Evolutionary conservation across 1,284 basidiomycete genomes (phyloP).

Genomic region (Microbotryomycetes sp.): DNA sequence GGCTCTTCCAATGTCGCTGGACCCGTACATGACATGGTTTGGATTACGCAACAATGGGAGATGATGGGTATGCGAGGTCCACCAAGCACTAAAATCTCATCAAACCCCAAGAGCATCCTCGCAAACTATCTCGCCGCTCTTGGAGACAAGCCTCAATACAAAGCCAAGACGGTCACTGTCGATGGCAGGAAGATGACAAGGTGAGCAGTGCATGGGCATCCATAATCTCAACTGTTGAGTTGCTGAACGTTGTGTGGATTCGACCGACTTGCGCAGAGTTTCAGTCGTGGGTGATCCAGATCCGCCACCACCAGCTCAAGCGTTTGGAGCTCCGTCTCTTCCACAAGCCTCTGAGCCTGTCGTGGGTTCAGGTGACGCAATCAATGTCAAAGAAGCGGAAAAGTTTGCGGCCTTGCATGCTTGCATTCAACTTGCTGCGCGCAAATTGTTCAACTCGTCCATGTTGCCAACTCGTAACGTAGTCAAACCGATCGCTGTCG

Average conservation of each 20-base stretch:
- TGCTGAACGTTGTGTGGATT: too few species aligned
- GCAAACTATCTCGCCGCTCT: conserved; percentile 19
- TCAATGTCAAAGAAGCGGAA: conserved; percentile 62
- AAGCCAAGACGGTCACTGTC: not conserved
- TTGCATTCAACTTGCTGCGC: conserved; percentile 59
- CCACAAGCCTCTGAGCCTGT: conserved; percentile 34
- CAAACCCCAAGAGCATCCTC: conserved; percentile 10
- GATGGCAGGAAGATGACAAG: conserved; percentile 13
- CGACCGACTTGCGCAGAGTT: too few species aligned
- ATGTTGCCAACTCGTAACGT: conserved; percentile 31
- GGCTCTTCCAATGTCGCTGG: not conserved
- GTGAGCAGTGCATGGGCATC: conserved; percentile 1
- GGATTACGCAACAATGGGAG: not conserved
- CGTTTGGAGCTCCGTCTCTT: conserved; percentile 14
- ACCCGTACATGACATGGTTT: not conserved
- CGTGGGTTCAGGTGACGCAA: conserved; percentile 57
- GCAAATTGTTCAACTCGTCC: conserved; percentile 47
- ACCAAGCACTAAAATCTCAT: not conserved
- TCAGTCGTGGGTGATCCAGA: conserved; percentile 26
- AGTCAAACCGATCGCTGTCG: conserved; percentile 35
- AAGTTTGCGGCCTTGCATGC: conserved; percentile 67
- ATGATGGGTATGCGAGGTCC: not conserved
- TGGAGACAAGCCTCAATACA: conserved; percentile 11
- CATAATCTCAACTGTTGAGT: too few species aligned
- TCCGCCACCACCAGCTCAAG: conserved; percentile 13